Evolutionary conservation across 2,329 filamentous ascomycete genomes (phyloP).

Genomic region (Chrysoporthe cubensis): DNA sequence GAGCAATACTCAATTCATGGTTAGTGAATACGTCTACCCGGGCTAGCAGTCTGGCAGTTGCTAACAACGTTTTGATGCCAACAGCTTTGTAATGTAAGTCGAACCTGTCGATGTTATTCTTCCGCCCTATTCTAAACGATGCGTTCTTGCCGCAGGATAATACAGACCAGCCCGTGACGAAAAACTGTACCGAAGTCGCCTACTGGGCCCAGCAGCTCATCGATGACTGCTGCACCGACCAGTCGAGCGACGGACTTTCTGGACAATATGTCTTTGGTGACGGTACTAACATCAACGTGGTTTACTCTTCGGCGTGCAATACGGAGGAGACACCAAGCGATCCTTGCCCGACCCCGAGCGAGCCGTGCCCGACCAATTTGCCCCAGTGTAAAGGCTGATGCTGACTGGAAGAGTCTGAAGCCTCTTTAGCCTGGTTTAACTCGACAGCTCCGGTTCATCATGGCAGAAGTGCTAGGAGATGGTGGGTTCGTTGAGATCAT

Average conservation of each 20-base stretch:
- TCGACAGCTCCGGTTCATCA: background rate
- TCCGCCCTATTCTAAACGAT: background rate
- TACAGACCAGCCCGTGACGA: background rate
- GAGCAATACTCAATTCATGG: slow-evolving; percentile 3
- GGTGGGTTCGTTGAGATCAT: background rate
- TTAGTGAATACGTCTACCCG: background rate
- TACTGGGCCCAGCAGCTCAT: background rate
- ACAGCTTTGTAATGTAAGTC: slow-evolving; percentile 9
- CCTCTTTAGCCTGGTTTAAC: background rate
- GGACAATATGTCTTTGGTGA: slow-evolving; percentile 3
- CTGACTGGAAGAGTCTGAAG: background rate
- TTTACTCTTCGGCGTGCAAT: background rate
- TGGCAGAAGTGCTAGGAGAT: background rate
- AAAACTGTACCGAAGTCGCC: background rate
- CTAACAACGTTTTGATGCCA: background rate
- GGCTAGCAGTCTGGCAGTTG: background rate
- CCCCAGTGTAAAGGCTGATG: background rate
- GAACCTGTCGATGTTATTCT: background rate
- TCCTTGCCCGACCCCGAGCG: background rate
- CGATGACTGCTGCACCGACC: slow-evolving; percentile 4
- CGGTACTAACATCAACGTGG: slow-evolving; percentile 7
- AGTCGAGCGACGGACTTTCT: background rate
- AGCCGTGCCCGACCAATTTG: background rate
- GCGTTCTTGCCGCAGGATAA: background rate
- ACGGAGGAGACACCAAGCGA: slow-evolving; percentile 3